Percentiles rank a stretch among this genome's conserved stretches.
These are phyloP conservation scores for Cladophialophora bantiana DNA, from an alignment of 2,329 filamentous ascomycete genomes.

Conservation along the genomic window DNA sequence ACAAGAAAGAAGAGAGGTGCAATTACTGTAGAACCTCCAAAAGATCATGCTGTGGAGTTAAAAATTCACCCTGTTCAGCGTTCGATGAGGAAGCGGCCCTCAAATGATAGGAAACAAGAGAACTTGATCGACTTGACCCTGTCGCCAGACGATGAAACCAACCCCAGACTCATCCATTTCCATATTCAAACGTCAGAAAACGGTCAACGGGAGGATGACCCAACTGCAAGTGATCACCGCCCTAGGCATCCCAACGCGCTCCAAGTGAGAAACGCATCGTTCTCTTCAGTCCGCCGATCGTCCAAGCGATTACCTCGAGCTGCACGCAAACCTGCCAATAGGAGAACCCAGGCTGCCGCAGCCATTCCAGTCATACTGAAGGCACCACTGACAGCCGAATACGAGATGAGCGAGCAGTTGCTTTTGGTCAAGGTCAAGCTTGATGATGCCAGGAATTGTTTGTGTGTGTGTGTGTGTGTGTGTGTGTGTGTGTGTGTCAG, in stretches of 20 bases:
- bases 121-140: constrained; percentile 24
- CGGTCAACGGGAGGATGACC: neutral
- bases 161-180: neutral
- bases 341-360: neutral
- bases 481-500: no score
- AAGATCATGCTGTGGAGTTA: constrained; percentile 13
- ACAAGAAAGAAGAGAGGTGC: constrained; percentile 32
- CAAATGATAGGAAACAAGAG: constrained; percentile 11
- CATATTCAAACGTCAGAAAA: constrained; percentile 26
- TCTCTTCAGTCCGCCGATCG: neutral
- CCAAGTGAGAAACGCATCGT: neutral
- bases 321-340: constrained; percentile 1
- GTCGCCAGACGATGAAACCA: constrained; percentile 6
- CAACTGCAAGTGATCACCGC: neutral
- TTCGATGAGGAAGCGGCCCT: constrained; percentile 24
- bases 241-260: neutral
- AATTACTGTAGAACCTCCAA: constrained; percentile 5
- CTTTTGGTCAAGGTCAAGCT: constrained; percentile 31
- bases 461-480: no score
- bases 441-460: constrained; percentile 13
- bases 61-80: constrained; percentile 28
- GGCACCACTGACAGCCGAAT: constrained; percentile 5
- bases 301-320: neutral
- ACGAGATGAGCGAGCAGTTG: constrained; percentile 25
- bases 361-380: neutral